A percentile compares a stretch with the other conserved stretches of the same genome.
Evolutionary conservation across 306 rosid genomes (phyloP).

Genomic region (Mucuna pruriens): DNA sequence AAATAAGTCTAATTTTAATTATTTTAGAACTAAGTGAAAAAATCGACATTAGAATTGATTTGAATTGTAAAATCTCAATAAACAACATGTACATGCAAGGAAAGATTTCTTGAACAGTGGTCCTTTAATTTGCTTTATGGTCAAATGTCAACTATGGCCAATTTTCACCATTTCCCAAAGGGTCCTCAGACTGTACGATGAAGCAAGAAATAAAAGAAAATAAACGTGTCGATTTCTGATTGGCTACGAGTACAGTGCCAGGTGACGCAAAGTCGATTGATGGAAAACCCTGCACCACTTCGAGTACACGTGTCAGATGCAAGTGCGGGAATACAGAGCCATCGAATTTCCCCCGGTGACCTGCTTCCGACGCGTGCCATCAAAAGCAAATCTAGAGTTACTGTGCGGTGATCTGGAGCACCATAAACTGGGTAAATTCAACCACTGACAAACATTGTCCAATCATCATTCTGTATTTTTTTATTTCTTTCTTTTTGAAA

Average conservation of each 20-base stretch:
- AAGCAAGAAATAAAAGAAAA: background rate
- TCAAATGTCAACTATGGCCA: background rate
- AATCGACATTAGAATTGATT: too few species aligned
- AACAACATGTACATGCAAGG: too few species aligned
- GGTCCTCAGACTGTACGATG: background rate
- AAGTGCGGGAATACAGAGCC: background rate
- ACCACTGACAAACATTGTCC: slow-evolving; percentile 25
- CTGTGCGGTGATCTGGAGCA: background rate
- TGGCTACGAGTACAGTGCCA: slow-evolving; percentile 11
- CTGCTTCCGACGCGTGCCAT: slow-evolving; percentile 33
- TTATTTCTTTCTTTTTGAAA: background rate
- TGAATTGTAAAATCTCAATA: too few species aligned
- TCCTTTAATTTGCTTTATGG: background rate
- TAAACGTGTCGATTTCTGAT: background rate
- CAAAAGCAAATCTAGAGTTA: background rate
- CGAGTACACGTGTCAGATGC: slow-evolving; percentile 23
- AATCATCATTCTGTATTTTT: background rate
- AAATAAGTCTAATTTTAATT: too few species aligned
- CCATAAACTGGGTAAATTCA: background rate
- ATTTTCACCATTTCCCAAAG: slow-evolving; percentile 11
- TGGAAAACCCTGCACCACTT: background rate
- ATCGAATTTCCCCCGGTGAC: background rate
- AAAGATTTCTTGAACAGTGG: background rate
- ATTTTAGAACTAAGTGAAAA: too few species aligned
- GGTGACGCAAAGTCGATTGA: slow-evolving; percentile 44